A percentile compares a stretch with the other conserved stretches of the same genome.
Conservation (phyloP, 805 yeast genomes). For the Candida manassasensis region DNA sequence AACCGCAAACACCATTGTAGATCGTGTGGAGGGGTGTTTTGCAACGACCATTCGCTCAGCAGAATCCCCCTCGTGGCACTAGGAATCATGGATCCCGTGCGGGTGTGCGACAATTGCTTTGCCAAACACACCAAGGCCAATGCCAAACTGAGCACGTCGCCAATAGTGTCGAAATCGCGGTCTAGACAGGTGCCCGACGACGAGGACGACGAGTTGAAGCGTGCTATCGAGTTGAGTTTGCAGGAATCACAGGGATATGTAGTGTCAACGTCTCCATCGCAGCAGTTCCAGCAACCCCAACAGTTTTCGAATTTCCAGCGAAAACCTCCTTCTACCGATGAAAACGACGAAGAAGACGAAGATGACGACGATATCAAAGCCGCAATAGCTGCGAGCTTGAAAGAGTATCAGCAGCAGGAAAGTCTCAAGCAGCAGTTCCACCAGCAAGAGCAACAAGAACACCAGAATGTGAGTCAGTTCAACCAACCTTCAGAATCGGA, state of each 20-base stretch:
- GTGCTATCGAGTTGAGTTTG: conserved; percentile 76
- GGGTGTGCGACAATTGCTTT: conserved; percentile 90
- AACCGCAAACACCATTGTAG: conserved; percentile 96
- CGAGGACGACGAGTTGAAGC: conserved; percentile 69
- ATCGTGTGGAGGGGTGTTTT: conserved; percentile 92
- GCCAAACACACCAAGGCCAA: conserved; percentile 8
- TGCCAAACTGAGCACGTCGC: background rate
- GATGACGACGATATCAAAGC: conserved; percentile 85
- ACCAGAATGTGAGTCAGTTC: conserved; percentile 15
- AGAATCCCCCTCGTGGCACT: conserved; percentile 67
- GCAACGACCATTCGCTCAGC: conserved; percentile 80
- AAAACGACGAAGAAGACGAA: conserved; percentile 41
- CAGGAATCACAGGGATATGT: conserved; percentile 40
- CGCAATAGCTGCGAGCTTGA: conserved; percentile 88
- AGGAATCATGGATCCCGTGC: conserved; percentile 83
- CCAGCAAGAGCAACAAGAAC: conserved; percentile 12
- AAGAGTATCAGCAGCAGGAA: conserved; percentile 52
- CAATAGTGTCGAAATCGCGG: background rate
- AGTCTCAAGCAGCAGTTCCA: conserved; percentile 9
- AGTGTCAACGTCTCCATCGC: conserved; percentile 12
- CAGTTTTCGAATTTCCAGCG: too few relatives aligned
- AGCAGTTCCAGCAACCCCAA: conserved; percentile 16
- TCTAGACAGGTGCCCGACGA: background rate
- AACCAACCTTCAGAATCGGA: conserved; percentile 11
- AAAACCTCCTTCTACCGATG: conserved; percentile 10